phyloP scores from a whole-genome alignment of 306 rosid species.

The Cucurbita ficifolia region DNA sequence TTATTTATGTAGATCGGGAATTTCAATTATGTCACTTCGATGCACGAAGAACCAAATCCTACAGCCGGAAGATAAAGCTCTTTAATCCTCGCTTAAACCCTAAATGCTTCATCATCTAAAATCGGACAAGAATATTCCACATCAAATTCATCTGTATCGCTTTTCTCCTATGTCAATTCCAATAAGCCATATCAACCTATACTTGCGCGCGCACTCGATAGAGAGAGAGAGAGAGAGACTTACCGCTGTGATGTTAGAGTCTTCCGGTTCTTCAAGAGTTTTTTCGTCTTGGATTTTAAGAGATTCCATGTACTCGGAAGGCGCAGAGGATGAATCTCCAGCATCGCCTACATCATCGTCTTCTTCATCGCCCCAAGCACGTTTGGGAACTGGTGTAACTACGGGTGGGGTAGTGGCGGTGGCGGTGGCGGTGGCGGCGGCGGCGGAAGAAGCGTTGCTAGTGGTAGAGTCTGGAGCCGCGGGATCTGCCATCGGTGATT shows the following conservation, averaged over 20 bases:
- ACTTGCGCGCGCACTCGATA: neutral
- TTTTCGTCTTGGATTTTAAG: conserved; percentile 35
- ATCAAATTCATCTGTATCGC: neutral
- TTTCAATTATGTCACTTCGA: neutral
- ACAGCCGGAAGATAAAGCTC: neutral
- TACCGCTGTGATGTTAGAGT: conserved; percentile 62
- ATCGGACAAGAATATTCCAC: neutral
- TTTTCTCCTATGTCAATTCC: neutral
- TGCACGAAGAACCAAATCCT: neutral
- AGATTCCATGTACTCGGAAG: conserved; percentile 11
- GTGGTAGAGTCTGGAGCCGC: neutral
- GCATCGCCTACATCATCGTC: neutral
- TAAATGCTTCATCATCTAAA: neutral
- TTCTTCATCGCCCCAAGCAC: conserved; percentile 14
- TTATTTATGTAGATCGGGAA: neutral
- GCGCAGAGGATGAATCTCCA: conserved; percentile 7
- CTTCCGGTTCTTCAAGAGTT: conserved; percentile 68
- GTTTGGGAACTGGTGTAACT: conserved; percentile 1
- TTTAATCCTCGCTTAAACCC: neutral
- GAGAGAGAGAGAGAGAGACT: neutral
- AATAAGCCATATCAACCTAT: neutral
- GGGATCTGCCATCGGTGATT: neutral
- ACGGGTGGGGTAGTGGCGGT: neutral
- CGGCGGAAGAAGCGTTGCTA: neutral
- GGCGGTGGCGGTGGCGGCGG: neutral